These are phyloP conservation scores for Orbilia brochopaga DNA, from an alignment of 2,329 filamentous ascomycete species.

Conservation along the genomic window DNA sequence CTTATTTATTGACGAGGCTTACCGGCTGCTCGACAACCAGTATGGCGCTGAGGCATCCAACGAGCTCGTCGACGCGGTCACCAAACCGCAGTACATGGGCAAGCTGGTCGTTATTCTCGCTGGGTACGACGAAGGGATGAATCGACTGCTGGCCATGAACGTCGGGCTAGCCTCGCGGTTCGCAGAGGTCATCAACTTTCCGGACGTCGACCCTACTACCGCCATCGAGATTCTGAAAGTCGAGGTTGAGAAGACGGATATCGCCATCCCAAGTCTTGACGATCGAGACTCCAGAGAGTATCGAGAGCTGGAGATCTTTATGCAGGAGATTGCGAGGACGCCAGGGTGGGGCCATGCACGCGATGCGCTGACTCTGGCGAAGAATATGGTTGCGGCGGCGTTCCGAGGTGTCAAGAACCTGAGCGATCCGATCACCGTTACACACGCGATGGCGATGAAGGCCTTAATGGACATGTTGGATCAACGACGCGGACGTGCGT, in stretches of 20 bases:
- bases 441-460: slow-evolving; percentile 69
- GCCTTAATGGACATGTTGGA: slow-evolving; percentile 58
- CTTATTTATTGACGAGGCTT: slow-evolving; percentile 75
- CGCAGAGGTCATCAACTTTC: slow-evolving; percentile 67
- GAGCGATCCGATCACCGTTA: slow-evolving; percentile 63
- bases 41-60: slow-evolving; percentile 67
- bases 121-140: slow-evolving; percentile 72
- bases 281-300: slow-evolving; percentile 55
- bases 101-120: slow-evolving; percentile 73
- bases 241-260: slow-evolving; percentile 23
- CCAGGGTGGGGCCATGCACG: slow-evolving; percentile 38
- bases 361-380: slow-evolving; percentile 33
- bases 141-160: slow-evolving; percentile 68
- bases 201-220: slow-evolving; percentile 60
- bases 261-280: slow-evolving; percentile 45
- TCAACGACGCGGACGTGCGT: slow-evolving; percentile 15
- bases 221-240: slow-evolving; percentile 60
- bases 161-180: slow-evolving; percentile 71
- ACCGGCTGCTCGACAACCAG: slow-evolving; percentile 66
- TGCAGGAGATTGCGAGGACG: slow-evolving; percentile 26
- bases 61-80: slow-evolving; percentile 63
- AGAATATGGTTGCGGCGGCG: slow-evolving; percentile 52
- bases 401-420: slow-evolving; percentile 59
- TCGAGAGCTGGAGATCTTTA: slow-evolving; percentile 48
- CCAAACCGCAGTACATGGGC: slow-evolving; percentile 65